Evolutionary conservation across 2,329 filamentous ascomycete genomes (phyloP), one percentile per base, ranked within the genome.

Genomic region (Teratosphaeria nubilosa): DNA sequence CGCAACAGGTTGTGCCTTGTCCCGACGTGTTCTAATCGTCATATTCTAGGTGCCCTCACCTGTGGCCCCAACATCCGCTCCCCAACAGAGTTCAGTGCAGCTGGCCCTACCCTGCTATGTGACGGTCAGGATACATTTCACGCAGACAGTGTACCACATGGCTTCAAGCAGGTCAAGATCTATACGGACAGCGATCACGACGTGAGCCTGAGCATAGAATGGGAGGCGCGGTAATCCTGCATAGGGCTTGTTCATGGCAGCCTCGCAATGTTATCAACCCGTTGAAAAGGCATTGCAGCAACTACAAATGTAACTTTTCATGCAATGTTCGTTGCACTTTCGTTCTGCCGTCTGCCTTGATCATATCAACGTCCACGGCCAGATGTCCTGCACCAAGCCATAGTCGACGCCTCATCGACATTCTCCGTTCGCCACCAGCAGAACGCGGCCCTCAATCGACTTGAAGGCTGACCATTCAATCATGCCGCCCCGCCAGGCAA

Each of bases 61-160:
- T 88, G 85, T 67, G 81, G 75, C 3, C 74, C 75, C 2, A 70
- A 74, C n/a, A 75, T 80, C 5, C 72, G 68, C 9, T 67, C 68
- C 4, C 70, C 71, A 3, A 76, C 76, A 0, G 69, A 73, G 0
- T 80, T 80, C 61, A 73, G 70, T 1, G 69, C 63, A 51, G 63
- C 66, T 3, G 67, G 71, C 4, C 70, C 68, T 1, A 68, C 68
- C 9, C 56, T 80, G 48, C 70, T 72, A 0, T 74, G 69, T 22
- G 70, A 70, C 3, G 74, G 74, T 5, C 73, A 68, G 37, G 66
- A 66, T 9, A 69, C 65, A 0, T 80, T 76, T 63, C 78, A 74
- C 37, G 76, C 78, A 0, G 74, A 77, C 60, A 66, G 65, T 24
- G 70, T 72, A 16, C 74, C 78, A 6, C 69, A 66, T 32, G 76